Evolutionary conservation across 2,329 filamentous ascomycete genomes (phyloP), one percentile per base, ranked within the genome.

Genomic region (Fusarium globosum): DNA sequence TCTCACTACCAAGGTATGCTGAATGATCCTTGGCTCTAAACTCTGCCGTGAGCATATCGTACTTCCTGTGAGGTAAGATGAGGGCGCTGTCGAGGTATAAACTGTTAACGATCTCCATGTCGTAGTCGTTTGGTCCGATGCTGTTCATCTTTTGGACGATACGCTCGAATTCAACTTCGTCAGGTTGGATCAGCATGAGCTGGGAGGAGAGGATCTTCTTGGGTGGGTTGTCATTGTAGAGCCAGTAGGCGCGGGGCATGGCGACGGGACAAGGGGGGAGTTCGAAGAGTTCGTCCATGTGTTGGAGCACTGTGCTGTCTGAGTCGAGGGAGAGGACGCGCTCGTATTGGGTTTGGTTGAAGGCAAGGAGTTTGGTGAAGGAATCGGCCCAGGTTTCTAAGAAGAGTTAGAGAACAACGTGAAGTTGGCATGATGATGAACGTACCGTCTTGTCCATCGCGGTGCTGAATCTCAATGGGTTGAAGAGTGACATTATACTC

Each of bases 161-260:
- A 15, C 83, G 80, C n/a, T 75, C 67, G 63, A 89, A 88, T 69
- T 92, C 90, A 23, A 79, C 75, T 16, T 82, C 79, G 15, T 86
- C 88, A 0, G 92, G 92, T 60, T 90, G 83, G 23, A 92, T 81
- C 4, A 92, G 85, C 76, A 91, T 85, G 30, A 92, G 78, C 23
- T 90, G 85, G 0, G 88, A 89, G 0, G 90, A 89, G n/a, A 94
- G 84, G 13, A 86, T 86, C 72, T 85, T 85, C 14, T 83, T 83
- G 1, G 65, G 67, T 0, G 56, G 56, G 30, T 71, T 55, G 15
- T 73, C 71, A 85, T 83, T 2, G 87, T 88, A 33, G 88, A 90
- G 84, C 92, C 92, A 94, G 81, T 94, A 94, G 15, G 92, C 92
- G 26, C 90, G 88, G 3, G 92, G 91, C 88, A 94, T 92, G 11